A percentile compares a stretch with the other conserved stretches of the same genome.
phyloP scores from a whole-genome alignment of 75 land plant species.

The Pinus tabuliformis region DNA sequence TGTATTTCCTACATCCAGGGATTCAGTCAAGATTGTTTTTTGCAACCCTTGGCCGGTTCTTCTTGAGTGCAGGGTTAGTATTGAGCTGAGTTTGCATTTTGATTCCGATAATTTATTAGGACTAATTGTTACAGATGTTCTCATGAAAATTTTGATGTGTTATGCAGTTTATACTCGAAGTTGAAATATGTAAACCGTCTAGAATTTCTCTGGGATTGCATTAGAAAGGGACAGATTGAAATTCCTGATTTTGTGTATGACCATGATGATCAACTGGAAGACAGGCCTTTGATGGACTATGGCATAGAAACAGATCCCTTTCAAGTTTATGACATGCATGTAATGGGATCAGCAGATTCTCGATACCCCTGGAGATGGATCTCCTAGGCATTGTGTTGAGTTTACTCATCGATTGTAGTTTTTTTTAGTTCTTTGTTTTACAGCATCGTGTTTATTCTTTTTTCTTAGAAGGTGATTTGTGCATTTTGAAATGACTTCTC shows the following conservation, averaged over 20 bases:
- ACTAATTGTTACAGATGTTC: no score
- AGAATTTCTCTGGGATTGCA: conserved; percentile 62
- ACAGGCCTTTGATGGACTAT: conserved; percentile 70
- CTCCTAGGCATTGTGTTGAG: no score
- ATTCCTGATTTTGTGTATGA: conserved; percentile 68
- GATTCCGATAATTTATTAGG: no score
- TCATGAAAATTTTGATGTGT: no score
- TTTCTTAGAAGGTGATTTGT: no score
- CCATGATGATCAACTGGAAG: conserved; percentile 63
- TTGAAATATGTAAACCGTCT: conserved; percentile 52
- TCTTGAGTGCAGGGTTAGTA: conserved; percentile 34
- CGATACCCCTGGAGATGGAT: conserved; percentile 10
- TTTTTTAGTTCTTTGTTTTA: no score
- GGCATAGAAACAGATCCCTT: conserved; percentile 56
- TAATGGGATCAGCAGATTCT: conserved; percentile 23
- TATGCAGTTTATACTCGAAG: conserved; percentile 42
- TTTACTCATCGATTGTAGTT: no score
- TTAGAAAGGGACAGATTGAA: conserved; percentile 57
- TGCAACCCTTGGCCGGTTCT: conserved; percentile 69
- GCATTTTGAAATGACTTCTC: no score
- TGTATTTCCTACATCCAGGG: conserved; percentile 81
- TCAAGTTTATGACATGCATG: conserved; percentile 21
- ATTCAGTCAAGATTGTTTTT: conserved; percentile 63
- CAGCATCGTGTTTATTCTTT: no score
- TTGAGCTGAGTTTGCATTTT: no score